Evolutionary conservation across 192 early-diverging fungal genomes (phyloP).

Genomic region (Nowakowskiella sp.): DNA sequence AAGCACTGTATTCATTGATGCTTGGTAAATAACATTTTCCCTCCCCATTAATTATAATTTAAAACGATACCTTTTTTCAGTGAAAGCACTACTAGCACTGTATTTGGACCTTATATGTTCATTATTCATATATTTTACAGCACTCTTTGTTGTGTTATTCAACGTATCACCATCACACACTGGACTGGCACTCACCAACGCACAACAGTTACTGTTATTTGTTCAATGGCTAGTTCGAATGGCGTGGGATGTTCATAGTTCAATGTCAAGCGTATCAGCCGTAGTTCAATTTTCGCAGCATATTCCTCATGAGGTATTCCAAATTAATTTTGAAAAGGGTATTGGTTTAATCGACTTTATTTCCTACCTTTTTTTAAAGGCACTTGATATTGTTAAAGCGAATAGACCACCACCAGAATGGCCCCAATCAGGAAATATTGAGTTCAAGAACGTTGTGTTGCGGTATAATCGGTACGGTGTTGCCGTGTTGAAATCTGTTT

Average conservation of each 20-base stretch:
- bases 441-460: conserved; percentile 49
- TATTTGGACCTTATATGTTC: conserved; percentile 56
- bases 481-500: conserved; percentile 34
- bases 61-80: conserved; percentile 13
- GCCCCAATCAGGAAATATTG: conserved; percentile 36
- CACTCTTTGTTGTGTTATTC: conserved; percentile 30
- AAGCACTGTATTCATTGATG: conserved; percentile 61
- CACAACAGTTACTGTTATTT: conserved; percentile 59
- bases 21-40: conserved; percentile 30
- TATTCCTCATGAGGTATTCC: conserved; percentile 18
- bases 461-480: conserved; percentile 56
- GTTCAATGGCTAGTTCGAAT: conserved; percentile 57
- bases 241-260: conserved; percentile 44
- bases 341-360: neutral
- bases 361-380: conserved; percentile 17
- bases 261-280: conserved; percentile 52
- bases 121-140: conserved; percentile 56
- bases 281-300: conserved; percentile 45
- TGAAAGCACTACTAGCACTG: conserved; percentile 51
- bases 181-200: conserved; percentile 59
- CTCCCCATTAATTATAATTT: no score
- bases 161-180: conserved; percentile 26
- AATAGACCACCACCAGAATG: conserved; percentile 13
- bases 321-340: neutral
- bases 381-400: conserved; percentile 3